Evolutionary conservation across 2,329 filamentous ascomycete genomes (phyloP), one percentile per base, ranked within the genome.

Genomic region (Aspergillus vadensis): DNA sequence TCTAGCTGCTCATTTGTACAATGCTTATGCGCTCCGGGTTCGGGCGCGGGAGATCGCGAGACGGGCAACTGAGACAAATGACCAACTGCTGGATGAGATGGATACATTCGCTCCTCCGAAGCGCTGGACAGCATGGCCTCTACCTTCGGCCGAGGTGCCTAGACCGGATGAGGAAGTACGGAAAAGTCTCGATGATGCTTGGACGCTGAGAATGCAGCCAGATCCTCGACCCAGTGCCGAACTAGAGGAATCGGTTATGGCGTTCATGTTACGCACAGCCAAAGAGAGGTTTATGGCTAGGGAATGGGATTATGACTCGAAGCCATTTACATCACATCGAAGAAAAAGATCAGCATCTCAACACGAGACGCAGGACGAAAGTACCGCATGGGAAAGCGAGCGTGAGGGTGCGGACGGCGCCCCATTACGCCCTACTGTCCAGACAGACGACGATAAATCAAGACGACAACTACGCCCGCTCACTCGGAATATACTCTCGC

Each of bases 101-200:
- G 63, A 59, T 65, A 71, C 55, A 2, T 80, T 83, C 66, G 67
- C 75, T 15, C 81, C 84, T 1, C 69, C 85, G 0, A 85, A 83
- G 60, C 65, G 72, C 4, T 97, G 94, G 93, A 91, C 91, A 17
- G 90, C 92, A 0, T 97, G 94, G 94, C 94, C 94, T 4, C 74
- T 96, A 70, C 81, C 82, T 19, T 80, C 84, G 4, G 77, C 80
- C 7, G 77, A 83, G 25, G 86, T 95, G 7, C 91, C 90, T 1
- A 77, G 80, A 15, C 79, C 81, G 14, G 79, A 79, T 19, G 83
- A 90, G 62, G 54, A 73, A 80, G 55, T 81, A 79, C 65, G 78
- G 72, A 62, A 72, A 7, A 81, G 85, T 52, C 77, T 80, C 6
- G 77, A 84, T 56, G 83, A 85, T 30, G 71, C 68, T 12, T 86